These are phyloP conservation scores for Candida tibetensis DNA, from an alignment of 805 yeast genomes.

Conservation along the genomic window DNA sequence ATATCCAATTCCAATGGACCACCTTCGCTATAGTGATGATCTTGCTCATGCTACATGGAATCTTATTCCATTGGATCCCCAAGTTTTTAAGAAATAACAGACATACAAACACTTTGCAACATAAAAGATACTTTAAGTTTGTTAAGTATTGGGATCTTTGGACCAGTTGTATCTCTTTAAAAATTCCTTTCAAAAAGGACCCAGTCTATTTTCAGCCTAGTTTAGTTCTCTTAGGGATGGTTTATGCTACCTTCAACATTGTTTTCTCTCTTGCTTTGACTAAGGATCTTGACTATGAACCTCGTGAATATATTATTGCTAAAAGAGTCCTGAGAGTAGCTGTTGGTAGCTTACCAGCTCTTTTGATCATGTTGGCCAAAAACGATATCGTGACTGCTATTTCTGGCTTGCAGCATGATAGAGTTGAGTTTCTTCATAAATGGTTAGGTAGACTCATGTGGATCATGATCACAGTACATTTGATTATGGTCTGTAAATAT, in stretches of 20 bases:
- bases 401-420: conserved; percentile 43
- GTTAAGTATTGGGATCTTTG: conserved; percentile 26
- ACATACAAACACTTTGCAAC: conserved; percentile 10
- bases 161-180: conserved; percentile 25
- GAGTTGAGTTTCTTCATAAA: conserved; percentile 38
- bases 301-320: conserved; percentile 37
- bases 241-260: conserved; percentile 28
- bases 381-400: conserved; percentile 37
- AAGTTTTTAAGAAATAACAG: conserved; percentile 26
- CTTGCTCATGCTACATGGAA: conserved; percentile 35
- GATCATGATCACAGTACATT: conserved; percentile 34
- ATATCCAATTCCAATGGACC: conserved; percentile 35
- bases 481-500: conserved; percentile 30
- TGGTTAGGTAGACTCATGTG: conserved; percentile 45
- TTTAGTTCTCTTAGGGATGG: conserved; percentile 24
- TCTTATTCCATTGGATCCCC: conserved; percentile 44
- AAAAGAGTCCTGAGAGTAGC: conserved; percentile 43
- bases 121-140: conserved; percentile 23
- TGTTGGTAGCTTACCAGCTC: conserved; percentile 37
- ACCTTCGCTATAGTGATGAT: conserved; percentile 24
- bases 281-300: conserved; percentile 38
- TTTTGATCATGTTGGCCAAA: conserved; percentile 37
- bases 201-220: conserved; percentile 41
- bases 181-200: conserved; percentile 16
- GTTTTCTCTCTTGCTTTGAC: conserved; percentile 31